These are phyloP conservation scores for Psidium guajava DNA, from an alignment of 345 rosid genomes.

Conservation along the genomic window DNA sequence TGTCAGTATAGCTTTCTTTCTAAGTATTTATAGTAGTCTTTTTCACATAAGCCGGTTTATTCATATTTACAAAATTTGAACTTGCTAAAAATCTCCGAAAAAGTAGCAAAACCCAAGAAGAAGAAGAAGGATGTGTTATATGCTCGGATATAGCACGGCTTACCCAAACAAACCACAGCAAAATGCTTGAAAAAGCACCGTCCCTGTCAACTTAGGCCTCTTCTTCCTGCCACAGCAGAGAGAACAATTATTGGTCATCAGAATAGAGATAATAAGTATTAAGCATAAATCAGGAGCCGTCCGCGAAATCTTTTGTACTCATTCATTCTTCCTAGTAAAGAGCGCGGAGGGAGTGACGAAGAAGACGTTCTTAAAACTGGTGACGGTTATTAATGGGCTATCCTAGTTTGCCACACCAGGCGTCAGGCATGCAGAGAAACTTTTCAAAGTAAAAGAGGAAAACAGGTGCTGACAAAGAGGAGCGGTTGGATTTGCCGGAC, in stretches of 20 bases:
- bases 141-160: not conserved
- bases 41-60: not conserved
- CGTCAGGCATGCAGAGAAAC: not conserved
- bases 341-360: not conserved
- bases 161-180: conserved; percentile 43
- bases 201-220: conserved; percentile 40
- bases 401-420: not conserved
- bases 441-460: not conserved
- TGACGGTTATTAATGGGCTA: not conserved
- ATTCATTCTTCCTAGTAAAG: not conserved
- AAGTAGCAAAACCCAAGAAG: not conserved
- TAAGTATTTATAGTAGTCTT: not conserved
- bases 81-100: not conserved
- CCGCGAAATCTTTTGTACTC: not conserved
- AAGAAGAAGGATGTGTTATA: not conserved
- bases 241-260: not conserved
- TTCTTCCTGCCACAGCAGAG: conserved; percentile 15
- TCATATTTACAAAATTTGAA: not conserved
- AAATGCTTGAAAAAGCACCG: conserved; percentile 27
- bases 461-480: not conserved
- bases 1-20: not conserved
- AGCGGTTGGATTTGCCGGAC: not conserved
- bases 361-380: not conserved
- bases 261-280: not conserved
- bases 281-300: not conserved